Base-by-base conservation (phyloP, 208 protist genomes). In the Pavlovales sp. region DNA sequence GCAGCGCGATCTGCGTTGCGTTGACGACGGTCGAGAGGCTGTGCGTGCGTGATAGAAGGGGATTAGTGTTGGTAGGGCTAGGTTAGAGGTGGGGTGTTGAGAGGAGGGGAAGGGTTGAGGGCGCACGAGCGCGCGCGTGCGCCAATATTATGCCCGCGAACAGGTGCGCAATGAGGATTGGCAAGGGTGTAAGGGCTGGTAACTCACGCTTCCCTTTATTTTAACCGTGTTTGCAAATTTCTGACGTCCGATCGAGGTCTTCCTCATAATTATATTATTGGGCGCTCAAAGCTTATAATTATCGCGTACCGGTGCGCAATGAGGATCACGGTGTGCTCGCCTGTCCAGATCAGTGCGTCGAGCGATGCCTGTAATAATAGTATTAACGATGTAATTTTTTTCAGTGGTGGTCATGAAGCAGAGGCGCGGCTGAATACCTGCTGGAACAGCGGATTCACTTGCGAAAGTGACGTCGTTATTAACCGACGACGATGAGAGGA, bases 301-400 rank as follows among this genome's bases (percentile, higher is more conserved):
- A n/a, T n/a, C n/a, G n/a, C n/a, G n/a, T n/a, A n/a, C n/a, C 57
- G 57, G 57, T 30, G 22, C 75, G 75, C 37, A 18, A 41, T 79
- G n/a, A 41, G 34, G 75, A 79, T 79, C 18, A 41, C 37, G 8
- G 75, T 79, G 78, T 86, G 82, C 26, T 75, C 34, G 40, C 82
- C 82, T 26, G 36, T 77, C 83, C 83, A 87, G 83, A 87, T 87
- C 28, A 87, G 83, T 7, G 26, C 47, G 41, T 87, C 83, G 40
- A 87, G 83, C 28, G 83, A 71, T 2, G 57, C 57, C 57, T n/a
- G n/a, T n/a, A n/a, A n/a, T n/a, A n/a, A n/a, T n/a, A n/a, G n/a
- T n/a, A n/a, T n/a, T n/a, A n/a, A 75, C 26, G 30, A 75, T 30
- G 30, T 75, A 22, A 30, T 30, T n/a, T n/a, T n/a, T n/a, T n/a